Evolutionary conservation across 352 stramenopile genomes (phyloP).

Genomic region (Pythium utonaiense): DNA sequence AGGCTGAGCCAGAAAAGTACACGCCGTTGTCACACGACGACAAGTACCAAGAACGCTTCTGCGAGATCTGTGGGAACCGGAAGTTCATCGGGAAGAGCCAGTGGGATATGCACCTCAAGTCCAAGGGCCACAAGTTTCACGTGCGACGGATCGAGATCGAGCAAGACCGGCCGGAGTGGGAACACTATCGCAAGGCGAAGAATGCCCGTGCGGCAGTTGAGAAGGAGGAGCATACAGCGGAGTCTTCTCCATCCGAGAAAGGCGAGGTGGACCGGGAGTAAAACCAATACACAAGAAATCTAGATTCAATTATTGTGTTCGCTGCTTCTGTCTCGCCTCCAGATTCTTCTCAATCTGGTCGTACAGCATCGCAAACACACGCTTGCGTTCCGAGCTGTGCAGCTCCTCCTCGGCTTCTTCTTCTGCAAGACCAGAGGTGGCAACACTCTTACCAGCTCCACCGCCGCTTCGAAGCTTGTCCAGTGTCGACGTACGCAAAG

Average conservation of each 20-base stretch:
- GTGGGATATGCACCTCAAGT: slow-evolving; percentile 70
- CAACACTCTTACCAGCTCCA: background rate
- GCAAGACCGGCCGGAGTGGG: slow-evolving; percentile 24
- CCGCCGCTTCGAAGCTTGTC: slow-evolving; percentile 11
- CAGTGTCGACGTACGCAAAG: slow-evolving; percentile 28
- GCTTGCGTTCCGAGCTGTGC: slow-evolving; percentile 44
- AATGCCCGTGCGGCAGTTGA: slow-evolving; percentile 9
- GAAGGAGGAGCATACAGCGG: too few relatives aligned
- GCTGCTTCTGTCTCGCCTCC: slow-evolving; percentile 31
- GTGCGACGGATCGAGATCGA: slow-evolving; percentile 68
- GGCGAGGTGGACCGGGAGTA: background rate
- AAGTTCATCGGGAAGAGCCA: slow-evolving; percentile 67
- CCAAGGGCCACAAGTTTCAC: slow-evolving; percentile 80
- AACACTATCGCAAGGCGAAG: slow-evolving; percentile 18
- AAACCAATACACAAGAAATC: background rate
- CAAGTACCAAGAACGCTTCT: slow-evolving; percentile 65
- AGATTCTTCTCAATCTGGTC: slow-evolving; percentile 60
- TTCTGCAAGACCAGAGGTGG: background rate
- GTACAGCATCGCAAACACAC: slow-evolving; percentile 49
- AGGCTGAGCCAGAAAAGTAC: slow-evolving; percentile 42
- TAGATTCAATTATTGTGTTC: slow-evolving; percentile 27
- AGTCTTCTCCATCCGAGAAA: too few relatives aligned
- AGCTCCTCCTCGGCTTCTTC: slow-evolving; percentile 31
- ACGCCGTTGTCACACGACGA: slow-evolving; percentile 35
- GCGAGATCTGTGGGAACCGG: slow-evolving; percentile 53